These are phyloP conservation scores for Scedosporium apiospermum DNA, from an alignment of 2,329 filamentous ascomycete species.

Conservation along the genomic window DNA sequence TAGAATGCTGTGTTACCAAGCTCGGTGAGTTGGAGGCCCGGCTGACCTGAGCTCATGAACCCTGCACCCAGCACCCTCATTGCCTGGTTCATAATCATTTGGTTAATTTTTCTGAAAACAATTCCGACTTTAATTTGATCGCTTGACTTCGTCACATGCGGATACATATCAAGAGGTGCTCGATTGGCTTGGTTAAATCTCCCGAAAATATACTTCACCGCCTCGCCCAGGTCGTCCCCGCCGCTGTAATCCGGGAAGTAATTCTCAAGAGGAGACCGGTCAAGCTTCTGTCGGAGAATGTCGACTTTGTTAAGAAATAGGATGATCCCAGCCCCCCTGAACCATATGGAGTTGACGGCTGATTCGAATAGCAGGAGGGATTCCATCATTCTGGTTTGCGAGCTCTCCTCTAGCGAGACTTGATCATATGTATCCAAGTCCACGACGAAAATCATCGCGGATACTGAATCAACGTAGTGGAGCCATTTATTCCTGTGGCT, in stretches of 20 bases:
- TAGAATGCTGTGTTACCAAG: too few relatives aligned
- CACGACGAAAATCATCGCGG: conserved; percentile 98
- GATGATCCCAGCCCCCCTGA: conserved; percentile 97
- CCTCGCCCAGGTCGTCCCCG: conserved; percentile 94
- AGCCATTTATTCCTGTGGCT: conserved; percentile 99
- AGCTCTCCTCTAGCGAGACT: conserved; percentile 85
- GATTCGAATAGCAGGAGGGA: conserved; percentile 93
- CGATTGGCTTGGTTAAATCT: conserved; percentile 98
- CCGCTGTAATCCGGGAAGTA: conserved; percentile 98
- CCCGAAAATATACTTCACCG: conserved; percentile 96
- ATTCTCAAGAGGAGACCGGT: conserved; percentile 78
- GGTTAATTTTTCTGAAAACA: conserved; percentile 96
- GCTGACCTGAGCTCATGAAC: too few relatives aligned
- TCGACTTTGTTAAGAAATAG: conserved; percentile 98
- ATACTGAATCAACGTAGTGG: conserved; percentile 99
- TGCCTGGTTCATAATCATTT: conserved; percentile 85
- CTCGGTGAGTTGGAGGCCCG: too few relatives aligned
- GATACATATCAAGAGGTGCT: conserved; percentile 91
- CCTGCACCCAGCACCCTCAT: too few relatives aligned
- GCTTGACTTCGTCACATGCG: conserved; percentile 95
- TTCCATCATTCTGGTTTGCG: conserved; percentile 98
- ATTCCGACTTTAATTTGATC: conserved; percentile 97
- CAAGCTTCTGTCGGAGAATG: conserved; percentile 91
- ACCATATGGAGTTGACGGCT: conserved; percentile 97
- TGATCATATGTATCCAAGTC: conserved; percentile 98